Conservation (phyloP, 2,329 filamentous ascomycete genomes). For the Aspergillus novofumigatus region DNA sequence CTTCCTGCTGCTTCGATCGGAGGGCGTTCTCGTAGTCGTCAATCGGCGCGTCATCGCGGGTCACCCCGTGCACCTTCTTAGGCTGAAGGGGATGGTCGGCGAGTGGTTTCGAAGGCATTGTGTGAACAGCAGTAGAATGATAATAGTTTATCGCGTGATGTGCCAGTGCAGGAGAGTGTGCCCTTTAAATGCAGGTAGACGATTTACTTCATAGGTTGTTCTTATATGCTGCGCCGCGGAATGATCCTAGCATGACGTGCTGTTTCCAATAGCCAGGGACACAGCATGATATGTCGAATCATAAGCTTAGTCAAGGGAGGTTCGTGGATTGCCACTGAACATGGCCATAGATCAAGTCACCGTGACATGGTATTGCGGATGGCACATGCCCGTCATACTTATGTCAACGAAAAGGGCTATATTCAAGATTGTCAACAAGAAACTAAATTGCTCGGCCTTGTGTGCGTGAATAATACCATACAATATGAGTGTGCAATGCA, state of each 20-base stretch:
- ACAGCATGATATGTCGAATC: not conserved
- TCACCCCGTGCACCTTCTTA: not conserved
- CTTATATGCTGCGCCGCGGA: not conserved
- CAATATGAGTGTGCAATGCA: too few species aligned
- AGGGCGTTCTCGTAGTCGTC: conserved; percentile 1
- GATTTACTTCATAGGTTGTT: not conserved
- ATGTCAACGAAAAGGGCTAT: not conserved
- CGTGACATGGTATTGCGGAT: not conserved
- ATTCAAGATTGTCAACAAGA: too few species aligned
- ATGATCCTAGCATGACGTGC: not conserved
- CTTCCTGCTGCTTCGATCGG: conserved; percentile 1
- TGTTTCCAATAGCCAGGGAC: not conserved
- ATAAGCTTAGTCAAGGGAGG: not conserved
- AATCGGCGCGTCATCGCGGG: not conserved
- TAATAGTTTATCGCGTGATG: not conserved
- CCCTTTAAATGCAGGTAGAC: not conserved
- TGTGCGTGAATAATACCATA: too few species aligned
- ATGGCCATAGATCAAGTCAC: not conserved
- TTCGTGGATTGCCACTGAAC: too few species aligned
- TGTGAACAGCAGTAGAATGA: not conserved
- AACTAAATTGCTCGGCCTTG: too few species aligned
- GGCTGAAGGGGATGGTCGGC: not conserved
- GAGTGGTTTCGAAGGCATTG: not conserved
- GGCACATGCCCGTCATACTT: not conserved
- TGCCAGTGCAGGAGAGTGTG: not conserved